phyloP scores from a whole-genome alignment of 805 yeast species.

The Kodamaea kakaduensis region DNA sequence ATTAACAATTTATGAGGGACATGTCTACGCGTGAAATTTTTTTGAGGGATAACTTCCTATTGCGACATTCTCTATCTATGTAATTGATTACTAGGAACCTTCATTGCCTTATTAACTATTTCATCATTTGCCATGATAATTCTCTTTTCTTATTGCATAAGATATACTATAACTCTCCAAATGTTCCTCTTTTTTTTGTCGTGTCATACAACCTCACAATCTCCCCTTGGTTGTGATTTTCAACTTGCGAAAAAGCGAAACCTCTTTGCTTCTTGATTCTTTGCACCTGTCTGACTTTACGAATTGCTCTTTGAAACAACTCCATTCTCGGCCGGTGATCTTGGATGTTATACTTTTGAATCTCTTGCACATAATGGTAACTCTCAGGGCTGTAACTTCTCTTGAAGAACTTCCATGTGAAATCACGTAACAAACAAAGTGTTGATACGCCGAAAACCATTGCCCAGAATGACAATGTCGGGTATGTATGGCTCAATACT shows the following conservation, averaged over 20 bases:
- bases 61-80: too few species aligned
- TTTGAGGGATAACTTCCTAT: not conserved
- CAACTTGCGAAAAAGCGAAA: slow-evolving; percentile 95
- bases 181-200: slow-evolving; percentile 71
- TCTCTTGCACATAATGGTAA: slow-evolving; percentile 93
- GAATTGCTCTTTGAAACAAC: slow-evolving; percentile 93
- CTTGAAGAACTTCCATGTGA: slow-evolving; percentile 91
- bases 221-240: slow-evolving; percentile 83
- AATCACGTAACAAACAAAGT: slow-evolving; percentile 79
- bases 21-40: too few species aligned
- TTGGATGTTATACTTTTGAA: slow-evolving; percentile 90
- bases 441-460: slow-evolving; percentile 69
- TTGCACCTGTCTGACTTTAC: slow-evolving; percentile 97
- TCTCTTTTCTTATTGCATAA: not conserved
- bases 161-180: slow-evolving; percentile 7
- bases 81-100: too few species aligned
- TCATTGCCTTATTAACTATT: too few species aligned
- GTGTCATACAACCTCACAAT: slow-evolving; percentile 93
- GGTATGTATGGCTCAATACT: slow-evolving; percentile 68
- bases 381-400: slow-evolving; percentile 89
- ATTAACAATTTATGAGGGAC: too few species aligned
- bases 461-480: slow-evolving; percentile 81
- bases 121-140: not conserved
- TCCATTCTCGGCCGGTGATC: slow-evolving; percentile 95
- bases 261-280: slow-evolving; percentile 98